Base-by-base conservation (phyloP, 2,329 filamentous ascomycete genomes). In the Dactylonectria macrodidyma region DNA sequence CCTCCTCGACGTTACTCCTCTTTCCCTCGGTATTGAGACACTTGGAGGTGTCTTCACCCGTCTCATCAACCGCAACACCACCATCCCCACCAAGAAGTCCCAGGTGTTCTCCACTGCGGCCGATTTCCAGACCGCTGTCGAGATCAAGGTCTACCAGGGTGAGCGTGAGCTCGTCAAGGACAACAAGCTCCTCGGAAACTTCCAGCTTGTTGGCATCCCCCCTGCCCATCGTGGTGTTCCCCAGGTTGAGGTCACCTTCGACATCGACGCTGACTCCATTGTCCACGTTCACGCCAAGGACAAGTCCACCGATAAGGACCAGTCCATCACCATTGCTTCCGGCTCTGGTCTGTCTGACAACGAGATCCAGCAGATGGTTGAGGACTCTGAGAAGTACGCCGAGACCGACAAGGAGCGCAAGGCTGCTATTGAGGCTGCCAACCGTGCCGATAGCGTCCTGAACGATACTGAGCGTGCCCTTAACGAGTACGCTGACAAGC, bases 111-210 rank as follows among this genome's bases (percentile, higher is more conserved):
- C 95, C 64, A 98, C 95, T 59, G 95, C 95, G 62, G 95, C 95
- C 75, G 95, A 98, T 83, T 97, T 97, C 93, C 95, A 98, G 89
- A 97, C 94, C 71, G 95, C 95, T 76, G 95, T 98, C 80, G 95
- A 98, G 89, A 98, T 98, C 89, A 98, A 98, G 93, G 95, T 98
- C 73, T 98, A 91, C 93, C 95, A 98, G 91, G 95, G 95, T 89
- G 95, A 98, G 90, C 95, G 95, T 93, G 95, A 98, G 88, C 94
- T 98, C 72, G 95, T 98, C 83, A 92, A 92, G 81, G 95, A 98
- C 87, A 98, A 98, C 93, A 98, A 98, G 90, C 87, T 98, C 68
- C 91, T 98, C 67, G 95, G 95, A 71, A 98, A 98, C 93, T 98
- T 98, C 93, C 95, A 98, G 90, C 93, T 98, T 76, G 95, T 97